A percentile compares a stretch with the other conserved stretches of the same genome.
These are phyloP conservation scores for Avena sativa DNA, from an alignment of 176 grass and related monocot species.

Conservation along the genomic window DNA sequence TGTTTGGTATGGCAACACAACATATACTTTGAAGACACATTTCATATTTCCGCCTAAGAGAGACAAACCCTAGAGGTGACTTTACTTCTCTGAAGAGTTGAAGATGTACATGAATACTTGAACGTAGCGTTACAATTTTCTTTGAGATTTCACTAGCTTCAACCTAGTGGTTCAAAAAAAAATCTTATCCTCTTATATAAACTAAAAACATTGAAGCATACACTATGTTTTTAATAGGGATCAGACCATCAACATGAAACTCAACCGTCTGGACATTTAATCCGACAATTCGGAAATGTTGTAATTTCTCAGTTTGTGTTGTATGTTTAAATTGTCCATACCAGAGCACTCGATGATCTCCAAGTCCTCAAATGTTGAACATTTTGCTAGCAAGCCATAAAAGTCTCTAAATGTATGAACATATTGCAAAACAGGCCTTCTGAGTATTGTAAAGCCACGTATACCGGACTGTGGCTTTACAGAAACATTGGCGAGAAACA, in stretches of 20 bases:
- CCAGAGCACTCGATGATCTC: background rate
- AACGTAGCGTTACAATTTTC: too few species aligned
- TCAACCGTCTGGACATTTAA: background rate
- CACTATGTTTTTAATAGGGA: too few species aligned
- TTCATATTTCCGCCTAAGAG: background rate
- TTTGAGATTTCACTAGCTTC: too few species aligned
- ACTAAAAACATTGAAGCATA: too few species aligned
- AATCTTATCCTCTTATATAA: too few species aligned
- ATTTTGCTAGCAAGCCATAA: constrained; percentile 7
- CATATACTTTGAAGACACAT: background rate
- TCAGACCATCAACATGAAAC: background rate
- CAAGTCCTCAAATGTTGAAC: constrained; percentile 16
- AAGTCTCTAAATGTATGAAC: constrained; percentile 22
- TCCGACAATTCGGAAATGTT: background rate
- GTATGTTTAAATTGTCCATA: background rate
- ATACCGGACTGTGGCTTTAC: constrained; percentile 1
- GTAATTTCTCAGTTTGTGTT: too few species aligned
- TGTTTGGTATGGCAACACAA: background rate
- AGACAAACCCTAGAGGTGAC: too few species aligned
- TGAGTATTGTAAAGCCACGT: constrained; percentile 21
- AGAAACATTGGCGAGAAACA: background rate
- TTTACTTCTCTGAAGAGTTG: background rate
- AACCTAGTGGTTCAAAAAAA: too few species aligned
- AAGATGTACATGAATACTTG: background rate
- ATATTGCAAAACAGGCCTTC: constrained; percentile 23